Conservation (phyloP, 345 rosid species). For the Brassica cretica region DNA sequence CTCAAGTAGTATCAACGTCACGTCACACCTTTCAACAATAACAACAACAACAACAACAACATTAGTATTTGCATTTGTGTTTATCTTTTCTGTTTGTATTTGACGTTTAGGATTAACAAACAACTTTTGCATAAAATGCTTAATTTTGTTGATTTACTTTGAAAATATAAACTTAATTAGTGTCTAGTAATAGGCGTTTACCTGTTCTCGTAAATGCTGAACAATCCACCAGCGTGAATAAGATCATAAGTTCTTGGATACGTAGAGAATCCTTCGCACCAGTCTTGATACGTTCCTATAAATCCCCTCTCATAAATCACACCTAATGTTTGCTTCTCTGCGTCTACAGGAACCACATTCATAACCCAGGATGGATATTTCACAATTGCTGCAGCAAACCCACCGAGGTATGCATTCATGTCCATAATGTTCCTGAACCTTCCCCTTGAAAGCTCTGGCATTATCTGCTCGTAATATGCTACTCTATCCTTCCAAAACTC, state of each 20-base stretch:
- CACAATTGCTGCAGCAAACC: conserved; percentile 72
- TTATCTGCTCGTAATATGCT: conserved; percentile 57
- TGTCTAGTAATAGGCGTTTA: conserved; percentile 23
- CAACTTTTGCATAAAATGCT: not conserved
- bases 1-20: conserved; percentile 77
- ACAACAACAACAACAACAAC: conserved; percentile 10
- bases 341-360: conserved; percentile 81
- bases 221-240: conserved; percentile 76
- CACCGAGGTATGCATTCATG: conserved; percentile 94
- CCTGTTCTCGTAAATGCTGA: conserved; percentile 87
- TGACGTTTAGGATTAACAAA: not conserved
- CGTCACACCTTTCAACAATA: conserved; percentile 68
- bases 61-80: not conserved
- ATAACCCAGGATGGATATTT: conserved; percentile 90
- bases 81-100: not conserved
- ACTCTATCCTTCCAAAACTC: conserved; percentile 75
- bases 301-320: conserved; percentile 77
- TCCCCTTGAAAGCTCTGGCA: conserved; percentile 56
- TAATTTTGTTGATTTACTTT: not conserved
- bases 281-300: conserved; percentile 85
- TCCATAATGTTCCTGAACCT: conserved; percentile 88
- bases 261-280: conserved; percentile 98
- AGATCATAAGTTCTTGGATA: conserved; percentile 98
- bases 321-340: conserved; percentile 76
- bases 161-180: not conserved